Evolutionary conservation across 495 filamentous ascomycete species (phyloP).

Genomic region (Talaromyces nanjingensis): DNA sequence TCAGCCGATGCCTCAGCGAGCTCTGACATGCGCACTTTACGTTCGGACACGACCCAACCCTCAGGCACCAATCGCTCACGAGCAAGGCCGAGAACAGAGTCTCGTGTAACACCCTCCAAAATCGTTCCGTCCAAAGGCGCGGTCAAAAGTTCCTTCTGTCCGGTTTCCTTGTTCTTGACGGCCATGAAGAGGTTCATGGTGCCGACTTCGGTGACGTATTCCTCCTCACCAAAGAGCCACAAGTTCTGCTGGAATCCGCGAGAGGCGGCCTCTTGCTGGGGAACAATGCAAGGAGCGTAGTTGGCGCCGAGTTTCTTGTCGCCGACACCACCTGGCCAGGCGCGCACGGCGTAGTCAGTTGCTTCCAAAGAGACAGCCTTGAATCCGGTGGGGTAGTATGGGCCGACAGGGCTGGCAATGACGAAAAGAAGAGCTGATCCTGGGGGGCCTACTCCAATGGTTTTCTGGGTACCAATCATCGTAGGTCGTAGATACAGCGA

Average conservation of each 20-base stretch:
- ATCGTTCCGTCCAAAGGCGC: conserved; percentile 97
- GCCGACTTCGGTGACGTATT: conserved; percentile 91
- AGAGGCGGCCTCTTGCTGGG: conserved; percentile 81
- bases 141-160: conserved; percentile 83
- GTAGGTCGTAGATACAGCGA: conserved; percentile 92
- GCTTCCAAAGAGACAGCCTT: conserved; percentile 92
- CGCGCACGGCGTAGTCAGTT: conserved; percentile 88
- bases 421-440: conserved; percentile 87
- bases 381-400: conserved; percentile 97
- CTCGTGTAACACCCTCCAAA: conserved; percentile 85
- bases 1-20: conserved; percentile 72
- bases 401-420: conserved; percentile 94
- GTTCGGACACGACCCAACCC: conserved; percentile 83
- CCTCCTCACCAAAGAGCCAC: conserved; percentile 92
- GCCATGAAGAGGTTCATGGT: conserved; percentile 97
- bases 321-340: conserved; percentile 95
- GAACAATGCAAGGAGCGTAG: conserved; percentile 93
- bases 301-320: conserved; percentile 98
- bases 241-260: conserved; percentile 96
- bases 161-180: conserved; percentile 71
- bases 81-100: conserved; percentile 77
- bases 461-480: conserved; percentile 93
- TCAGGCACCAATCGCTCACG: conserved; percentile 73
- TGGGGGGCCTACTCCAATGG: conserved; percentile 83
- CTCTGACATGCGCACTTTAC: conserved; percentile 83